Evolutionary conservation across 129 eudicot genomes (phyloP), one percentile per base, ranked within the genome.

Genomic region (sunflower (Helianthus annuus)): DNA sequence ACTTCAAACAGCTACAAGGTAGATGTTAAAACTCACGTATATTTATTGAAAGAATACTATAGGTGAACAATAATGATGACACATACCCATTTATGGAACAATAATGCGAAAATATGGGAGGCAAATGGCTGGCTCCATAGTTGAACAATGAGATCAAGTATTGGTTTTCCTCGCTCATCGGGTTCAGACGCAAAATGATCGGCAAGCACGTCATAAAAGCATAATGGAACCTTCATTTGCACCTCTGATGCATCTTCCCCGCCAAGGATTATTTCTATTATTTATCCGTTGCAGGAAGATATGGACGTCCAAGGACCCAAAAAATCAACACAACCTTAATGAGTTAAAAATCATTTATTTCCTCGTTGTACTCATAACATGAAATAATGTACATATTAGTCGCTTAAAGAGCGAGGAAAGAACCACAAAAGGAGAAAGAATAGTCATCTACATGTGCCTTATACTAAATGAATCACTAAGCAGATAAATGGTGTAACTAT

Each of bases 41-140:
- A 7, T 48, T 44, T 24, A 55, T 54, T 14, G 15, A 73, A 62
- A 51, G 15, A 32, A 36, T 38, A 12, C 6, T 58, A 12, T 52
- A 19, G 22, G 0, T 19, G 22, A 19, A 19, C 0, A 19, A 19
- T 12, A 66, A 42, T 38, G 12, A 29, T 32, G 36, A 27, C 42
- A 79, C 88, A 13, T 84, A 90, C 96, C 96, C 96, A 90, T 83
- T 87, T 90, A 74, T 90, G 96, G 74, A 90, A 90, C 82, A 90
- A 56, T 14, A 90, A 81, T 22, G 90, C 68, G 55, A 90, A 90
- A 51, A 90, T 84, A 73, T 90, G 87, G 59, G 96, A 82, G 0
- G 93, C 90, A 74, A 86, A 90, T 71, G 88, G 86, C 75, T 90
- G 93, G 87, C 96, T 90, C 96, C 96, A 90, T n/a, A 90, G 81